Conservation (phyloP, 1,139 yeast species). For the Spencermartinsiella ligniputridi region DNA sequence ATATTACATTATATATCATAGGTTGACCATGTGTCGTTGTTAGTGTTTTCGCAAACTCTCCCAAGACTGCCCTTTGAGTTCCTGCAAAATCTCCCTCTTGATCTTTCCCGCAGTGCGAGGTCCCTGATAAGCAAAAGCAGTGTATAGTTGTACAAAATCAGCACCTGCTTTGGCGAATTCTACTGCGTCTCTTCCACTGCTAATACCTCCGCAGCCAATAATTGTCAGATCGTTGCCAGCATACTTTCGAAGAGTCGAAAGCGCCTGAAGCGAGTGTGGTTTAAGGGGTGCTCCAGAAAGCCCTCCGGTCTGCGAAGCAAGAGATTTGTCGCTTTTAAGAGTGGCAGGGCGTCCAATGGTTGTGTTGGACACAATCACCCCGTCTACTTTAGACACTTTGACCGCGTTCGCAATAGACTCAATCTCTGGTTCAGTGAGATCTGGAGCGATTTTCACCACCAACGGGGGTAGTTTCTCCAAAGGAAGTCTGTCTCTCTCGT, state of each 20-base stretch:
- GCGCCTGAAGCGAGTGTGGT: conserved; percentile 68
- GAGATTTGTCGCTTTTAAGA: conserved; percentile 41
- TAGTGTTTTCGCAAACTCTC: conserved; percentile 42
- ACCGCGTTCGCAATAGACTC: conserved; percentile 81
- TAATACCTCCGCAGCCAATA: conserved; percentile 93
- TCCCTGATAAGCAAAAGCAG: conserved; percentile 89
- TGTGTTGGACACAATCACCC: conserved; percentile 88
- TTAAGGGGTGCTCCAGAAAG: conserved; percentile 90
- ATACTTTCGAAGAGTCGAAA: conserved; percentile 63
- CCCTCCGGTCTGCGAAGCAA: conserved; percentile 71
- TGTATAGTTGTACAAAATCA: conserved; percentile 75
- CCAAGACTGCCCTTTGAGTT: conserved; percentile 80
- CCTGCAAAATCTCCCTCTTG: conserved; percentile 66
- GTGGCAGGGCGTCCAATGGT: conserved; percentile 72
- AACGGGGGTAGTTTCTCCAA: conserved; percentile 47
- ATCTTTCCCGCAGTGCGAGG: conserved; percentile 81
- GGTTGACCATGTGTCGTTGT: too few species aligned
- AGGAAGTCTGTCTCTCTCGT: conserved; percentile 34
- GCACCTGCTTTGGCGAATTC: conserved; percentile 96
- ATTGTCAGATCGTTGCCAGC: conserved; percentile 67
- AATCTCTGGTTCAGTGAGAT: conserved; percentile 75
- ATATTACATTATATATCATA: too few species aligned
- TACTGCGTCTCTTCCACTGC: conserved; percentile 76
- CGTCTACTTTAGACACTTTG: conserved; percentile 73
- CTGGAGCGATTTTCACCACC: conserved; percentile 91